Percentiles rank a stretch among this genome's conserved stretches.
Conservation (phyloP, 148 eudicot genomes). For the Gaultheria prostrata region DNA sequence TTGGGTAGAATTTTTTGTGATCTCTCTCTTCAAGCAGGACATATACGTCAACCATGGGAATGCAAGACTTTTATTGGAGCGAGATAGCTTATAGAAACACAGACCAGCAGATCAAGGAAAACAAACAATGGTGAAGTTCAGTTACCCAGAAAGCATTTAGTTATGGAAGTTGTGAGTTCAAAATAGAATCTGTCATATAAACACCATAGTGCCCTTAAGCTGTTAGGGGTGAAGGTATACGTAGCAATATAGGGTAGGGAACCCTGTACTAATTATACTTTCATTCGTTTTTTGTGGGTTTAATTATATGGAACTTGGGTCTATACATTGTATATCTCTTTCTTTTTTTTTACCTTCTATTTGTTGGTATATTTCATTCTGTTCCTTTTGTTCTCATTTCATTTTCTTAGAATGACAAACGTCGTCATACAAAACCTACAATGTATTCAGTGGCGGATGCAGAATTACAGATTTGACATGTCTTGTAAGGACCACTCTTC, state of each 20-base stretch:
- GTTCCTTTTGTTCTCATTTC: not conserved
- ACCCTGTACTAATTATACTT: not conserved
- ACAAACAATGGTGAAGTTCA: not conserved
- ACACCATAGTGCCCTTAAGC: not conserved
- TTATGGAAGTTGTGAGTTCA: not conserved
- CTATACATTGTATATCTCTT: not conserved
- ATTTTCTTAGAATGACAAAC: not conserved
- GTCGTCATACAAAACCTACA: too few species aligned
- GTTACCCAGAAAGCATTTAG: not conserved
- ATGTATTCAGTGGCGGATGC: too few species aligned
- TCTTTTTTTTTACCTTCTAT: not conserved
- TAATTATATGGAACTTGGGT: not conserved
- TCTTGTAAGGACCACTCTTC: too few species aligned
- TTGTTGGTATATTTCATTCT: not conserved
- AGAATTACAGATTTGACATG: too few species aligned
- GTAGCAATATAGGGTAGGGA: not conserved
- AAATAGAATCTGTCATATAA: not conserved
- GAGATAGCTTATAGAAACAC: not conserved
- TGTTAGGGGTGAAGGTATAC: not conserved
- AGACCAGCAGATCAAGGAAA: not conserved
- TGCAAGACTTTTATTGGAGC: not conserved
- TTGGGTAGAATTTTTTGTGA: not conserved
- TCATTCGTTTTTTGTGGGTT: not conserved
- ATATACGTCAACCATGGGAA: not conserved
- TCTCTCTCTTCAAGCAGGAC: not conserved